Evolutionary conservation across 176 grass and related monocot genomes (phyloP).

Genomic region (Ensete glaucum): DNA sequence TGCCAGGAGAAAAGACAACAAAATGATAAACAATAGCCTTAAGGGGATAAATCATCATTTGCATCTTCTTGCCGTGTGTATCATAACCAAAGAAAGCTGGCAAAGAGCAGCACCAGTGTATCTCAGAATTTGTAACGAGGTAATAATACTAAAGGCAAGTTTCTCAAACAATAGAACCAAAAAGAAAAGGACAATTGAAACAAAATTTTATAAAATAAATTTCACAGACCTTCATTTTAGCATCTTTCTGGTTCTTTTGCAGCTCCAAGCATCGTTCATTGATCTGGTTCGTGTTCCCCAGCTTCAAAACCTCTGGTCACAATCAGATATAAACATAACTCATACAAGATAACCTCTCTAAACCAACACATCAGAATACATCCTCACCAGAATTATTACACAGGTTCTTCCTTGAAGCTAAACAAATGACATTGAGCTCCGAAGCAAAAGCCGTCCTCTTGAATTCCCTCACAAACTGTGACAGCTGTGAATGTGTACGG

Average conservation of each 20-base stretch:
- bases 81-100: no score
- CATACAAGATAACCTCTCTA: neutral
- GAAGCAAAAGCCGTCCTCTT: constrained; percentile 50
- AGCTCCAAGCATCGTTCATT: constrained; percentile 83
- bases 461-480: constrained; percentile 83
- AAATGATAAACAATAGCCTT: neutral
- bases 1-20: neutral
- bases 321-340: constrained; percentile 10
- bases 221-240: constrained; percentile 53
- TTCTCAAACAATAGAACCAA: no score
- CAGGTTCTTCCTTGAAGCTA: constrained; percentile 89
- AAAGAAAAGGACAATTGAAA: neutral
- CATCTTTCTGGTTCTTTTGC: constrained; percentile 67
- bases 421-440: constrained; percentile 43
- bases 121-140: no score
- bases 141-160: no score
- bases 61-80: no score
- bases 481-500: constrained; percentile 81
- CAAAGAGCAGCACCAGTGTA: no score
- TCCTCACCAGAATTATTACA: constrained; percentile 66
- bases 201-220: neutral
- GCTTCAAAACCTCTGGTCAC: constrained; percentile 62
- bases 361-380: constrained; percentile 3
- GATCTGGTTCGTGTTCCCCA: constrained; percentile 51
- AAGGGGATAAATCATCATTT: neutral